A percentile compares a stretch with the other conserved stretches of the same genome.
Evolutionary conservation across 805 yeast genomes (phyloP).

Genomic region (Nakazawaea ambrosiae): DNA sequence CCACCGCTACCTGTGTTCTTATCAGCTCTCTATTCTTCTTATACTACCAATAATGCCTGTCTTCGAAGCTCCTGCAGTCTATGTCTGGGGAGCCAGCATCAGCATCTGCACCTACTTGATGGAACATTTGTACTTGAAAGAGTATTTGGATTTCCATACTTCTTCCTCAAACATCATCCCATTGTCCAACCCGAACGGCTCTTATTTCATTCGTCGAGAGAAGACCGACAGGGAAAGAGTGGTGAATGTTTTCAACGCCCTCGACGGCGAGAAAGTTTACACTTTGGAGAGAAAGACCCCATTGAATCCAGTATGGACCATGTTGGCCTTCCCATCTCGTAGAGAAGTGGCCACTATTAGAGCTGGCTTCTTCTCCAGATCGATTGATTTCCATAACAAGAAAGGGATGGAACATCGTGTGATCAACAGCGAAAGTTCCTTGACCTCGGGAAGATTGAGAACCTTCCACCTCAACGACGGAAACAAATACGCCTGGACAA

Average conservation of each 20-base stretch:
- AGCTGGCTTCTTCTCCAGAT: constrained; percentile 37
- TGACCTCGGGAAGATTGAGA: constrained; percentile 30
- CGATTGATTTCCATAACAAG: constrained; percentile 43
- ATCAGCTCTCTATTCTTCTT: too few relatives aligned
- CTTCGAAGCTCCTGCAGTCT: constrained; percentile 41
- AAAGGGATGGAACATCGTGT: constrained; percentile 37
- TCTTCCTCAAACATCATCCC: constrained; percentile 35
- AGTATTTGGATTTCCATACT: constrained; percentile 29
- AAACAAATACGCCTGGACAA: constrained; percentile 47
- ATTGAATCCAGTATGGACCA: constrained; percentile 44
- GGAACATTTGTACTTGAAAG: constrained; percentile 33
- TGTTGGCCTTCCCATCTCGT: constrained; percentile 36
- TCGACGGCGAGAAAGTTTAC: constrained; percentile 33
- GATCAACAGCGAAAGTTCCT: constrained; percentile 29
- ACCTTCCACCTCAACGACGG: constrained; percentile 48
- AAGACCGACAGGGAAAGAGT: constrained; percentile 35
- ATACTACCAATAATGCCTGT: too few relatives aligned
- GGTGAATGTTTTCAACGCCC: constrained; percentile 41
- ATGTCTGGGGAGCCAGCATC: constrained; percentile 30
- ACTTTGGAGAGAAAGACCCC: constrained; percentile 45
- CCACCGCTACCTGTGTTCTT: too few relatives aligned
- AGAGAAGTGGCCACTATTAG: constrained; percentile 43
- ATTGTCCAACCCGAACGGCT: constrained; percentile 30
- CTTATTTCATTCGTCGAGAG: constrained; percentile 42
- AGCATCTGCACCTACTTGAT: constrained; percentile 35